Conservation (phyloP, 345 rosid genomes). For the Euphorbia lathyris region DNA sequence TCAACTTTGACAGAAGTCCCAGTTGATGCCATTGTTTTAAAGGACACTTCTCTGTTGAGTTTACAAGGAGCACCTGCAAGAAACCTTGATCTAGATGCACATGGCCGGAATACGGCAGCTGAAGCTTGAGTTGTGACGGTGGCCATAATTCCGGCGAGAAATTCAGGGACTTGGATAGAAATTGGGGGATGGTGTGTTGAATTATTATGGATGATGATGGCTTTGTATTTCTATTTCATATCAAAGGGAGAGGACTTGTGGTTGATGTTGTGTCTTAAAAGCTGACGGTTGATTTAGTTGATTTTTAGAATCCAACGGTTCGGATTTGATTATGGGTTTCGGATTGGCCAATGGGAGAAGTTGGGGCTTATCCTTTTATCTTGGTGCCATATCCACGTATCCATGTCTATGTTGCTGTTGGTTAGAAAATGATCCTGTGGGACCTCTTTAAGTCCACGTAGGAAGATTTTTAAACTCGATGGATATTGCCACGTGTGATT, state of each 20-base stretch:
- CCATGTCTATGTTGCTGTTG: slow-evolving; percentile 45
- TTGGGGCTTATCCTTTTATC: slow-evolving; percentile 48
- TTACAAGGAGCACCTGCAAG: slow-evolving; percentile 56
- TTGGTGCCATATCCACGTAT: slow-evolving; percentile 47
- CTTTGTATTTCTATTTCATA: slow-evolving; percentile 21
- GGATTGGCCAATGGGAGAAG: slow-evolving; percentile 32
- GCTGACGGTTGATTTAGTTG: slow-evolving; percentile 19
- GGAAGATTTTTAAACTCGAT: slow-evolving; percentile 2
- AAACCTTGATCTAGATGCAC: slow-evolving; percentile 54
- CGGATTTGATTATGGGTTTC: slow-evolving; percentile 22
- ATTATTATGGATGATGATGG: slow-evolving; percentile 5
- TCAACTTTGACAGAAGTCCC: slow-evolving; percentile 55
- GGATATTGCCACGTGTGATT: not conserved
- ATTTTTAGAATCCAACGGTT: slow-evolving; percentile 28
- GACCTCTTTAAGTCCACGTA: slow-evolving; percentile 30
- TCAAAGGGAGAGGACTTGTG: slow-evolving; percentile 28
- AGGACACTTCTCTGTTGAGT: slow-evolving; percentile 42
- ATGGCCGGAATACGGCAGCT: slow-evolving; percentile 74
- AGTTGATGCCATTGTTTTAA: slow-evolving; percentile 36
- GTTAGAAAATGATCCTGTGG: slow-evolving; percentile 47
- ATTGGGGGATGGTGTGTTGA: not conserved
- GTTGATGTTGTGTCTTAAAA: slow-evolving; percentile 23
- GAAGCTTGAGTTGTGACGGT: slow-evolving; percentile 87
- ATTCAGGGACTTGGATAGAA: not conserved
- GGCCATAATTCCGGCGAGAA: slow-evolving; percentile 44